Conservation (phyloP, 78 protist species). For the Monosiga brevicollis region DNA sequence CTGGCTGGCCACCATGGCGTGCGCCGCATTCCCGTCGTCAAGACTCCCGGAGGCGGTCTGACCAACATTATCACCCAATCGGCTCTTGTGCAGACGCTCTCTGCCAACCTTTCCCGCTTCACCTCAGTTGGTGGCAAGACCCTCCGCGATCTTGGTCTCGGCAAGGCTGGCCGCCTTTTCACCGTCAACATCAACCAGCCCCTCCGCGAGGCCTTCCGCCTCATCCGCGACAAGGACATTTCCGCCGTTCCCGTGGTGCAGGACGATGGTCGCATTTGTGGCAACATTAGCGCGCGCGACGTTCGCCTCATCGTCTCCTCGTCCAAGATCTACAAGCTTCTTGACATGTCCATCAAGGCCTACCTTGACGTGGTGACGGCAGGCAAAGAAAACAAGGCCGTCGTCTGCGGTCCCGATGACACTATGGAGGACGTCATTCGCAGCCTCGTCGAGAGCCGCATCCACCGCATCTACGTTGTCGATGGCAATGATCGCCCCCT, state of each 20-base stretch:
- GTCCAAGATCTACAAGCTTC: not conserved
- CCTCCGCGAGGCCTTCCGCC: not conserved
- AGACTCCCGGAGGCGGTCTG: not conserved
- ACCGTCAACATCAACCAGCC: not conserved
- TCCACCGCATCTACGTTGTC: not conserved
- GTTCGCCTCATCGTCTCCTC: not conserved
- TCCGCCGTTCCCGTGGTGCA: not conserved
- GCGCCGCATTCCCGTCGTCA: not conserved
- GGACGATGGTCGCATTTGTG: not conserved
- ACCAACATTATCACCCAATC: not conserved
- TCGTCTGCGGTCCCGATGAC: not conserved
- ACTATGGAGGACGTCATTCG: not conserved
- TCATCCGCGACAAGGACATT: not conserved
- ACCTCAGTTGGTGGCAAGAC: not conserved
- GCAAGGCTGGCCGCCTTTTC: not conserved
- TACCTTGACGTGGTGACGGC: not conserved
- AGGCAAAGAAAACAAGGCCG: not conserved
- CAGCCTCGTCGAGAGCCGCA: not conserved
- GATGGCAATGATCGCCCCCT: not conserved
- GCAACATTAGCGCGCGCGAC: not conserved
- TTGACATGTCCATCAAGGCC: not conserved
- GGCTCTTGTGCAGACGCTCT: not conserved
- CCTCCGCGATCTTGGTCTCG: not conserved
- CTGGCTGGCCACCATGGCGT: not conserved
- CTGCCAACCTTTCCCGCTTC: not conserved